Conservation (phyloP, 176 grass and related monocot genomes). For the Lolium perenne region DNA sequence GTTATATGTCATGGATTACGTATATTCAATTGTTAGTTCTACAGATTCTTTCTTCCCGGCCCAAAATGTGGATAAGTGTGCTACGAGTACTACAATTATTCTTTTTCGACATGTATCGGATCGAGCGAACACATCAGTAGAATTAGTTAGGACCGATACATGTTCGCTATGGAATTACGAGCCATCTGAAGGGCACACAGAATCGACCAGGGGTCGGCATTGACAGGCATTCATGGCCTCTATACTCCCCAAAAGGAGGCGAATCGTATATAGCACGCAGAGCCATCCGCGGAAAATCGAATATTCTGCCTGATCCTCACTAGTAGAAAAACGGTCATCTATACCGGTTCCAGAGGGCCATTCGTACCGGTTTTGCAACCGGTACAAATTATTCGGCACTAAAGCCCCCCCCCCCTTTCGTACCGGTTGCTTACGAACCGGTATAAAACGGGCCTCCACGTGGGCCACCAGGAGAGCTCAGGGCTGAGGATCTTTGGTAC, state of each 20-base stretch:
- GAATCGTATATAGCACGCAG: background rate
- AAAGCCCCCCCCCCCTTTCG: too few relatives aligned
- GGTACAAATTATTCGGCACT: too few relatives aligned
- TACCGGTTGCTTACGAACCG: too few relatives aligned
- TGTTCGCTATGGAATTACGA: constrained; percentile 20
- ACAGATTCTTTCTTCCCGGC: background rate
- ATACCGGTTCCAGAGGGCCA: too few relatives aligned
- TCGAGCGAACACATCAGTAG: background rate
- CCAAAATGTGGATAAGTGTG: background rate
- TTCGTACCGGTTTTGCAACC: too few relatives aligned
- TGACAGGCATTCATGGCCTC: constrained; percentile 1
- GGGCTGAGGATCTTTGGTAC: too few relatives aligned
- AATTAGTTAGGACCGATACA: constrained; percentile 1
- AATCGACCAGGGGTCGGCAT: background rate
- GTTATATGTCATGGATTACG: constrained; percentile 11
- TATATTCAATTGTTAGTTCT: background rate
- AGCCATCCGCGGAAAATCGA: constrained; percentile 38
- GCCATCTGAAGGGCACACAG: background rate
- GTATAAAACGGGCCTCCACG: too few relatives aligned
- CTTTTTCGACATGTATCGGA: background rate
- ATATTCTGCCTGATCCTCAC: background rate
- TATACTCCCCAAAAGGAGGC: constrained; percentile 12
- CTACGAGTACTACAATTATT: background rate
- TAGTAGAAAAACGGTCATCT: too few relatives aligned
- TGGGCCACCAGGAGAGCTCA: too few relatives aligned